phyloP scores from a whole-genome alignment of 2,329 filamentous ascomycete genomes.

The Cladosporium sp. region DNA sequence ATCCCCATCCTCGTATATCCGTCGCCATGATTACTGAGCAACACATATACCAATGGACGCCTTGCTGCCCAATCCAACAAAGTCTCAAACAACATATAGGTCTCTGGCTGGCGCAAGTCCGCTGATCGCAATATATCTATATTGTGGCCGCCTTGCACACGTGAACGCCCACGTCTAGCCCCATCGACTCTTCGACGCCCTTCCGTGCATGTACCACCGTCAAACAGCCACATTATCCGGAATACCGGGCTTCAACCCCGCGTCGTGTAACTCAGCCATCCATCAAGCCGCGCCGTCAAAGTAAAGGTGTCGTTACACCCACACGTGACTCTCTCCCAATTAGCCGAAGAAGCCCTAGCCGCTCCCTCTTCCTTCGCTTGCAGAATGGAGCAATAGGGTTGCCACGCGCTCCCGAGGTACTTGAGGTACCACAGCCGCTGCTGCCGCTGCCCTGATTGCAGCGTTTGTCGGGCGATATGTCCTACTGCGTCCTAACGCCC shows the following conservation, averaged over 20 bases:
- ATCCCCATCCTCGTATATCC: too few species aligned
- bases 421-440: background rate
- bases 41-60: background rate
- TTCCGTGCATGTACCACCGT: constrained; percentile 8
- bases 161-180: constrained; percentile 2
- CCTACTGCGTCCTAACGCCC: background rate
- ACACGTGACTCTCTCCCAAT: background rate
- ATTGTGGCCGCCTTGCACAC: constrained; percentile 5
- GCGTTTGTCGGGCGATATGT: background rate
- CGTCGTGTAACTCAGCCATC: background rate
- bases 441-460: background rate
- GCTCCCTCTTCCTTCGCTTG: constrained; percentile 6
- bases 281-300: background rate
- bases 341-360: background rate
- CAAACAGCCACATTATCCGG: constrained; percentile 2
- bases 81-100: background rate
- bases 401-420: background rate
- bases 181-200: background rate
- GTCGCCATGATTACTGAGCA: background rate
- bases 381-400: constrained; percentile 2
- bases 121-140: constrained; percentile 6
- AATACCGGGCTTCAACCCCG: background rate
- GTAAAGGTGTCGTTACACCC: background rate
- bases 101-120: background rate
- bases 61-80: background rate